Evolutionary conservation across 768 basidiomycete species (phyloP).

Genomic region (Suillus subalutaceus): DNA sequence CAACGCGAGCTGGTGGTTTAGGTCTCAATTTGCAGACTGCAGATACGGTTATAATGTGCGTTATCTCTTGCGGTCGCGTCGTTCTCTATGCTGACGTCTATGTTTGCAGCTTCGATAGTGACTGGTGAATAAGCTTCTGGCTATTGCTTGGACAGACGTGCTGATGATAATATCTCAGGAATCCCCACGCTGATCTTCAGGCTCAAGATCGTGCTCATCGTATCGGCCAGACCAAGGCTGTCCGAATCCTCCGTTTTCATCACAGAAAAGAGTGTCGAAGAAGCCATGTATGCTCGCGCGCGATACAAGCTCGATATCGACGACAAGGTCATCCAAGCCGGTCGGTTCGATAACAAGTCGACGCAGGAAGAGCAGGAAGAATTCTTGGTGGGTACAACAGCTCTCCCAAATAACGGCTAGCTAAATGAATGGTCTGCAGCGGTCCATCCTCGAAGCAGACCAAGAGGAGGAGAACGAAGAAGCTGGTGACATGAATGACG

Average conservation of each 20-base stretch:
- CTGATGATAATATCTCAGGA: conserved; percentile 51
- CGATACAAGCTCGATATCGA: conserved; percentile 97
- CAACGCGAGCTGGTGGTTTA: conserved; percentile 91
- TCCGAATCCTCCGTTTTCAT: conserved; percentile 96
- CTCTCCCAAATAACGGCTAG: conserved; percentile 8
- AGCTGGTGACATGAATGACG: conserved; percentile 90
- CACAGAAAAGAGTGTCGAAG: conserved; percentile 97
- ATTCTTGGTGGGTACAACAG: conserved; percentile 65
- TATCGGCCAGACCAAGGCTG: conserved; percentile 98
- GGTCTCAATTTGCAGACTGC: conserved; percentile 96
- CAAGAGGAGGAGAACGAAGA: conserved; percentile 91
- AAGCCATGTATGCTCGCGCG: conserved; percentile 95
- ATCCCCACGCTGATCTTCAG: conserved; percentile 98
- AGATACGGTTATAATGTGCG: conserved; percentile 94
- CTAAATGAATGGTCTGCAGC: conserved; percentile 46
- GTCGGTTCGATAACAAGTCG: conserved; percentile 98
- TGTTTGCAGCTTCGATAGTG: conserved; percentile 68
- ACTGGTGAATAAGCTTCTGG: conserved; percentile 49
- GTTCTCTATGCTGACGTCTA: conserved; percentile 16
- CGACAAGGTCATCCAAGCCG: conserved; percentile 98
- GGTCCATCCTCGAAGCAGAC: conserved; percentile 87
- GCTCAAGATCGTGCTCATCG: conserved; percentile 99
- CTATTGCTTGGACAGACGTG: not conserved
- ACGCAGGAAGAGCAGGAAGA: conserved; percentile 98
- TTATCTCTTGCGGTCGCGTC: conserved; percentile 16